Evolutionary conservation across 805 yeast species (phyloP).

Genomic region (Ogataea salicorniae): DNA sequence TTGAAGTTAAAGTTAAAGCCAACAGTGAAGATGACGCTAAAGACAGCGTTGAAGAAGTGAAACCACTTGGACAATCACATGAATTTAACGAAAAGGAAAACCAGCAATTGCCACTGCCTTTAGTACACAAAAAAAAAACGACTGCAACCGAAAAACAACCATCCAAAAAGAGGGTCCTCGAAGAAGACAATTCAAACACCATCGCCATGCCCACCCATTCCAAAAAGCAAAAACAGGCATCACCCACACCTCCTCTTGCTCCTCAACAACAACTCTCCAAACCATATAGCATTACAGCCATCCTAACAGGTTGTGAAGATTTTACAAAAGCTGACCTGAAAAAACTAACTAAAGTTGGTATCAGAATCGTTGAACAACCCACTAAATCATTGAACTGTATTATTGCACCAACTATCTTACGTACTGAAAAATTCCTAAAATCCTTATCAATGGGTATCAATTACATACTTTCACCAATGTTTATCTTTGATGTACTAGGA

Average conservation of each 20-base stretch:
- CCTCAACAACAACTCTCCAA: slow-evolving; percentile 4
- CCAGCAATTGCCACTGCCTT: too few species aligned
- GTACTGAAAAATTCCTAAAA: slow-evolving; percentile 83
- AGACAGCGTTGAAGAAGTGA: too few species aligned
- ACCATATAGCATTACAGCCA: slow-evolving; percentile 40
- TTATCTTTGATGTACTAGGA: slow-evolving; percentile 43
- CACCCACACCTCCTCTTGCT: neutral
- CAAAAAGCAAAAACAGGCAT: neutral
- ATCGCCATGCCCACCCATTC: neutral
- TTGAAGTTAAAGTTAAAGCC: neutral
- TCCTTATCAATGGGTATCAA: slow-evolving; percentile 55
- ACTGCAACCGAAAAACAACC: neutral
- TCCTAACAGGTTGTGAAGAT: slow-evolving; percentile 64
- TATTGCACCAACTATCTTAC: slow-evolving; percentile 73
- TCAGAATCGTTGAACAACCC: slow-evolving; percentile 39
- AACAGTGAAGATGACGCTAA: neutral
- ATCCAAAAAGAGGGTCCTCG: neutral
- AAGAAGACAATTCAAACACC: neutral
- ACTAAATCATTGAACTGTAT: slow-evolving; percentile 43
- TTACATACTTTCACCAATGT: slow-evolving; percentile 52
- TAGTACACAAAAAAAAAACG: too few species aligned
- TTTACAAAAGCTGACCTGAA: slow-evolving; percentile 39
- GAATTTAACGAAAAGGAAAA: too few species aligned
- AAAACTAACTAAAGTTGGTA: slow-evolving; percentile 49
- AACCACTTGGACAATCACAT: too few species aligned